phyloP scores from a whole-genome alignment of 768 basidiomycete species.

The Polyporus arcularius region DNA sequence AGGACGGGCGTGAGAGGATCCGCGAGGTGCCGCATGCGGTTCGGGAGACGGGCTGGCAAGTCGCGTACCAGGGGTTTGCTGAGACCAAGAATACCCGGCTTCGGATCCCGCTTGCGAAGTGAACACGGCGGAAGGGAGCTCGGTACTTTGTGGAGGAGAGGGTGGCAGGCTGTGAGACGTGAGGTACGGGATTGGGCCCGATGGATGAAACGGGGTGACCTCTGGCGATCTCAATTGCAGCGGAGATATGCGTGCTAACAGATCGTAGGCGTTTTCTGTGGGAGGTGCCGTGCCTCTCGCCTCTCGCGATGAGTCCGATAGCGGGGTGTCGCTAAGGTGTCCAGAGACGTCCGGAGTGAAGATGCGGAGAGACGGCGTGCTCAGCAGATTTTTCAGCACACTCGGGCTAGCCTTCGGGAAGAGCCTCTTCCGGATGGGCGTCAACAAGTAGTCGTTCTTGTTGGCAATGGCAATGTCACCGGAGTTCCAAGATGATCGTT shows the following conservation, averaged over 20 bases:
- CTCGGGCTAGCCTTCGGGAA: constrained; percentile 17
- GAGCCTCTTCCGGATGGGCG: constrained; percentile 12
- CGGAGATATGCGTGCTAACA: too few species aligned
- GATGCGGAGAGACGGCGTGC: constrained; percentile 14
- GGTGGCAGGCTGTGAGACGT: constrained; percentile 1
- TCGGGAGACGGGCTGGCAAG: not conserved
- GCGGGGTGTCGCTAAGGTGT: not conserved
- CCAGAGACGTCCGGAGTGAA: constrained; percentile 11
- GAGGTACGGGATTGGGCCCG: not conserved
- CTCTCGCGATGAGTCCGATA: constrained; percentile 5
- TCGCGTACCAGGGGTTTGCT: not conserved
- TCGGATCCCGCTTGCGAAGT: not conserved
- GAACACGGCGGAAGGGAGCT: constrained; percentile 4
- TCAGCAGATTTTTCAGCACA: constrained; percentile 7
- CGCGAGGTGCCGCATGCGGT: constrained; percentile 7
- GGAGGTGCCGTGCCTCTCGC: not conserved
- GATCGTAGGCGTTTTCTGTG: too few species aligned
- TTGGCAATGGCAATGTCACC: not conserved
- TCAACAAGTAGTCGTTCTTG: constrained; percentile 16
- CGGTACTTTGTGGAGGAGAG: constrained; percentile 14
- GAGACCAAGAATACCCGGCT: constrained; percentile 4
- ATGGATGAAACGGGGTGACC: not conserved
- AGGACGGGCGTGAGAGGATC: constrained; percentile 14
- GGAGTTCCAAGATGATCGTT: not conserved
- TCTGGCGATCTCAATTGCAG: too few species aligned